phyloP scores from a whole-genome alignment of 192 early-diverging fungal genomes.

The Linnemannia schmuckeri region DNA sequence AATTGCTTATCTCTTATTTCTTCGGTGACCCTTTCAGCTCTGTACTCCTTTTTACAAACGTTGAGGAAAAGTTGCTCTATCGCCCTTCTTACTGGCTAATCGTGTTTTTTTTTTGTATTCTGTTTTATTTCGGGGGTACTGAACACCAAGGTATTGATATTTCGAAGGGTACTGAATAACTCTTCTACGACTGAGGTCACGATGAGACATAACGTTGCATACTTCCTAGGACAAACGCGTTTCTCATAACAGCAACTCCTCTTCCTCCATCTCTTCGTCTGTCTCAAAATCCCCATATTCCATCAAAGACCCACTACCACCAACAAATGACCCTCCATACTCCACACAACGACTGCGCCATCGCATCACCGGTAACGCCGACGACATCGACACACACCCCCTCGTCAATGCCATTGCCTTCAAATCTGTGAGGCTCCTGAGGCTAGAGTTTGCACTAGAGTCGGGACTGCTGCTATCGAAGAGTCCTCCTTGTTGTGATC shows the following conservation, averaged over 20 bases:
- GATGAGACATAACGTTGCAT: too few species aligned
- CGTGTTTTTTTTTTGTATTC: too few species aligned
- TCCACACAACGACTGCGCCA: constrained; percentile 5
- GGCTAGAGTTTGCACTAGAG: not conserved
- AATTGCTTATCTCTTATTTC: too few species aligned
- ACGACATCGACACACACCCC: not conserved
- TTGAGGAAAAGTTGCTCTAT: too few species aligned
- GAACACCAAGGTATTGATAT: too few species aligned
- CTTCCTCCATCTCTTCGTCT: not conserved
- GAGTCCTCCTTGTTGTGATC: not conserved
- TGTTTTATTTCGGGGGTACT: too few species aligned
- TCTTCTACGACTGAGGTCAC: too few species aligned
- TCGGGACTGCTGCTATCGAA: not conserved
- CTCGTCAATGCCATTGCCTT: not conserved
- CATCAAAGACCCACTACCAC: not conserved
- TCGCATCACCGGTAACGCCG: not conserved
- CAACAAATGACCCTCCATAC: not conserved
- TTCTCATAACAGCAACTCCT: not conserved
- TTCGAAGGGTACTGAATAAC: too few species aligned
- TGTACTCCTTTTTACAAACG: too few species aligned
- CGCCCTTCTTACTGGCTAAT: too few species aligned
- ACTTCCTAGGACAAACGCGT: too few species aligned
- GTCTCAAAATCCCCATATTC: not conserved
- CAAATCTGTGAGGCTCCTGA: not conserved
- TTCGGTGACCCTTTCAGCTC: too few species aligned